These are phyloP conservation scores for Termitomyces sp. DNA, from an alignment of 768 basidiomycete genomes.

Conservation along the genomic window DNA sequence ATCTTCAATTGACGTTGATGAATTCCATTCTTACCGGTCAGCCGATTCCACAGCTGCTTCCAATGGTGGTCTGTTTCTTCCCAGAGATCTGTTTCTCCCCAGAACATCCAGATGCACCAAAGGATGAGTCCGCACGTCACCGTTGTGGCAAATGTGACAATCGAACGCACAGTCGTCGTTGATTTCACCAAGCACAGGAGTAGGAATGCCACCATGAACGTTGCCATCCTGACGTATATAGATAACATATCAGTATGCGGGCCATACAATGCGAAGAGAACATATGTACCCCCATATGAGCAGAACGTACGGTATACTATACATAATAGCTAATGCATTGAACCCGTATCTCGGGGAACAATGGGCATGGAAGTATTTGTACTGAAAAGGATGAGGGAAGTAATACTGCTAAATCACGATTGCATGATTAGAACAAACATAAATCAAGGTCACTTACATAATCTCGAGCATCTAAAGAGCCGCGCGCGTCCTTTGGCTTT, in stretches of 20 bases:
- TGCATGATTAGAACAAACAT: no score
- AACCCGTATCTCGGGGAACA: background rate
- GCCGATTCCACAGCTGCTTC: no score
- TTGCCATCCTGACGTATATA: background rate
- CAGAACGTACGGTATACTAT: conserved; percentile 5
- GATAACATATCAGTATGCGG: background rate
- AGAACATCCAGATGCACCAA: conserved; percentile 1
- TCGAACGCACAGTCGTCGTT: background rate
- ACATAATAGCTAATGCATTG: conserved; percentile 2
- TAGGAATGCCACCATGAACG: conserved; percentile 1
- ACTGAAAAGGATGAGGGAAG: background rate
- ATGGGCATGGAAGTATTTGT: background rate
- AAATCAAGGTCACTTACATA: background rate
- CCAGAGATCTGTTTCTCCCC: background rate
- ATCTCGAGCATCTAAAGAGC: conserved; percentile 14
- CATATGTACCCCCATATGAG: conserved; percentile 8
- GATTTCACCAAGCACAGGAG: background rate
- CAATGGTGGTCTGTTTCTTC: no score
- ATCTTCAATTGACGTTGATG: no score
- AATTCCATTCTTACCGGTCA: no score
- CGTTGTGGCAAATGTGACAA: background rate
- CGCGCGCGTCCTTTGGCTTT: conserved; percentile 24
- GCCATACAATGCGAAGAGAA: background rate
- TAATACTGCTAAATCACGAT: no score
- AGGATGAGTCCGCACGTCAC: background rate